A percentile compares a stretch with the other conserved stretches of the same genome.
phyloP scores from a whole-genome alignment of 257 asterid genomes.

The Solanum tarijense region DNA sequence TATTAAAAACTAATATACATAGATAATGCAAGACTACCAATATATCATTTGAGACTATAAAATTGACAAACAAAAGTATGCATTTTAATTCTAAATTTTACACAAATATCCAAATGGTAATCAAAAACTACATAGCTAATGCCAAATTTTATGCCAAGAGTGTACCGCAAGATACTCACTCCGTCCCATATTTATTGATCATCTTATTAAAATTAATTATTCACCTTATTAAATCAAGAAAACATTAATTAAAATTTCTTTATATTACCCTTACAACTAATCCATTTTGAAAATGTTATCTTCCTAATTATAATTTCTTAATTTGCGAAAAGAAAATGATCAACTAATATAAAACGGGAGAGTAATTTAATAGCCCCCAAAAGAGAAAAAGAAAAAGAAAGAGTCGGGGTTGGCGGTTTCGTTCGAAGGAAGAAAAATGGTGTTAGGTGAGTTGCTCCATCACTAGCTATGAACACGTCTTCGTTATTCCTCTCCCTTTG shows the following conservation, averaged over 20 bases:
- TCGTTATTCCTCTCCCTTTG: background rate
- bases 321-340: too few species aligned
- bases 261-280: too few species aligned
- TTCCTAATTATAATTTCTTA: too few species aligned
- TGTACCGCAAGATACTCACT: too few species aligned
- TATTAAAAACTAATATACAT: background rate
- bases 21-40: background rate
- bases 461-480: background rate
- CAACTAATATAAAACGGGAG: too few species aligned
- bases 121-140: background rate
- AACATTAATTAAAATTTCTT: too few species aligned
- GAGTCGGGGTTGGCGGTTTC: background rate
- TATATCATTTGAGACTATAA: background rate
- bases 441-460: background rate
- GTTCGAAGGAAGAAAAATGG: background rate
- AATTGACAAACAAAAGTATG: background rate
- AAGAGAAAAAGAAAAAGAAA: background rate
- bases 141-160: background rate
- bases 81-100: too few species aligned
- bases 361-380: background rate
- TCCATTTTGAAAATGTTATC: too few species aligned
- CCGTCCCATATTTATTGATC: rapidly evolving
- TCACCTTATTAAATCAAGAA: too few species aligned
- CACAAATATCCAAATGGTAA: background rate
- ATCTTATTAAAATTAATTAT: too few species aligned